Conservation (phyloP, 306 rosid genomes). For the Hippophae gyantsensis region DNA sequence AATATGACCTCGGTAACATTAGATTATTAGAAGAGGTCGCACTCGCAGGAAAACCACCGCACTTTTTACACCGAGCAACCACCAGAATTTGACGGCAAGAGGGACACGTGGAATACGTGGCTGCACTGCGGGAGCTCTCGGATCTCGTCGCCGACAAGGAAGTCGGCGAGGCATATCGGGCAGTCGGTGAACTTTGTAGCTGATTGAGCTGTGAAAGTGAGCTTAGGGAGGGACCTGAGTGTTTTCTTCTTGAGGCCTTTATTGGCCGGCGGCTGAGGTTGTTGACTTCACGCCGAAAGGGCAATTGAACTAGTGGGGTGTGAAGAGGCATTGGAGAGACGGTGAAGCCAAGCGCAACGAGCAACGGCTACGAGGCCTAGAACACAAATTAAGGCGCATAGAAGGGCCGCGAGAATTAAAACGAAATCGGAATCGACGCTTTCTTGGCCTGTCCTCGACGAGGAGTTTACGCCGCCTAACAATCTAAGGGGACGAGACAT, state of each 20-base stretch:
- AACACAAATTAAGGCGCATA: slow-evolving; percentile 69
- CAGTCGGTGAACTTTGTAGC: slow-evolving; percentile 48
- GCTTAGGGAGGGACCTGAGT: slow-evolving; percentile 60
- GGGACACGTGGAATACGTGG: slow-evolving; percentile 63
- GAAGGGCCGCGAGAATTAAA: slow-evolving; percentile 63
- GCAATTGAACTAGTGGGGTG: neutral
- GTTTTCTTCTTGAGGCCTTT: slow-evolving; percentile 70
- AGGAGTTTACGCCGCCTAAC: too few relatives aligned
- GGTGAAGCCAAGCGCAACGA: slow-evolving; percentile 71
- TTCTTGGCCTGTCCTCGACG: slow-evolving; percentile 13
- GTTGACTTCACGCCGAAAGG: slow-evolving; percentile 14
- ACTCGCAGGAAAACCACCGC: slow-evolving; percentile 50
- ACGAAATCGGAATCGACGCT: slow-evolving; percentile 44
- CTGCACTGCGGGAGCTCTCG: slow-evolving; percentile 74
- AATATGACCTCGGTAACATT: slow-evolving; percentile 24
- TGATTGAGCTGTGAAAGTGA: slow-evolving; percentile 42
- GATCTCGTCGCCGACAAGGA: slow-evolving; percentile 58
- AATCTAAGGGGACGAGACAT: too few relatives aligned
- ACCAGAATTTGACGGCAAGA: slow-evolving; percentile 74
- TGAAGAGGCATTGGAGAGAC: slow-evolving; percentile 19
- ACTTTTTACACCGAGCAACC: slow-evolving; percentile 48
- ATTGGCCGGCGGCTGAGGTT: slow-evolving; percentile 40
- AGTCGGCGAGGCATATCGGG: slow-evolving; percentile 60
- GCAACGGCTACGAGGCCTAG: slow-evolving; percentile 60
- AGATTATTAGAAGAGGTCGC: slow-evolving; percentile 18